Base-by-base conservation (phyloP, 306 rosid species). In the Gastrolobium villosum region DNA sequence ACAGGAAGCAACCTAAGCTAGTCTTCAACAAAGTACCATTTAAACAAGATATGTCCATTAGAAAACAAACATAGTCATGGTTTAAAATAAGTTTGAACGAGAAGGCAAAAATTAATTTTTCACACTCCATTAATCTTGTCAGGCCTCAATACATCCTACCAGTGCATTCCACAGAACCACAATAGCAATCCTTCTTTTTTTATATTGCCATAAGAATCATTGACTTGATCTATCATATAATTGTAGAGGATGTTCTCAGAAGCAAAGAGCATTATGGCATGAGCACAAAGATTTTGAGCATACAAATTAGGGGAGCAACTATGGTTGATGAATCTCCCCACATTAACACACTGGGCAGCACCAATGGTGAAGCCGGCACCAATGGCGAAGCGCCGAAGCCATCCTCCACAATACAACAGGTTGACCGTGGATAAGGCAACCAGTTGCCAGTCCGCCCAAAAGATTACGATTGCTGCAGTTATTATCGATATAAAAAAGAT, bases 241-340 rank as follows among this genome's bases (percentile, higher is more conserved):
- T 94, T 94, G 87, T 94, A 94, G 95, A 83, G 97, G 99, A 83
- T 90, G 80, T 94, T 92, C 78, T 94, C 99, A 2, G 89, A 93
- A 13, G 99, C 97, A 75, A 92, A 94, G 57, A 94, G 50, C 97
- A 94, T 92, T 41, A 94, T 86, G 82, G n/a, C n/a, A n/a, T 92
- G 99, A 59, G 99, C 97, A 83, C 81, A 90, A 39, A 94, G 91
- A 74, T 94, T 88, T 74, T 92, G 97, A 35, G 99, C 99, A 82
- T 90, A 89, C 45, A 94, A 91, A 88, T 94, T 94, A n/a, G 99
- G 99, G 46, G 97, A 88, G 66, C 99, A 94, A 68, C 99, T 87
- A 35, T 94, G 97, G 86, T 94, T 94, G 64, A 94, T 82, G 78
- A 94, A 94, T 79, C 99, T 89, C 72, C 97, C 99, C 81, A 94